phyloP scores from a whole-genome alignment of 1,284 basidiomycete species.

The Rhodotorula mucilaginosa region DNA sequence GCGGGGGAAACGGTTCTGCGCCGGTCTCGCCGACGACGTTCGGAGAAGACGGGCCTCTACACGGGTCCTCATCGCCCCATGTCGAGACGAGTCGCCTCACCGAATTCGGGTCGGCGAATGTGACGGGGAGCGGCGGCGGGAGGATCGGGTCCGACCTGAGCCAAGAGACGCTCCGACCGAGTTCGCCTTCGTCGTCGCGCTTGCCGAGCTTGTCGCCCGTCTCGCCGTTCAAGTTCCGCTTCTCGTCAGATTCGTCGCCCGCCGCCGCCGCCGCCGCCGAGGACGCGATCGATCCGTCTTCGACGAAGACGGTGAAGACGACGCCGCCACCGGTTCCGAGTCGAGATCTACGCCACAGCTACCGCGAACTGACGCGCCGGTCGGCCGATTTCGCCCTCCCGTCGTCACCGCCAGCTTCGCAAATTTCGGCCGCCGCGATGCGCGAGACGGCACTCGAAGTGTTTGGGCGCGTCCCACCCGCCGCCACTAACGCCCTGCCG shows the following conservation, averaged over 20 bases:
- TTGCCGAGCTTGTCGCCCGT: background rate
- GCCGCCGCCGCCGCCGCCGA: background rate
- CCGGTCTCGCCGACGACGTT: background rate
- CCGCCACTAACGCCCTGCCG: too few species aligned
- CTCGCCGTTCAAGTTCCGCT: slow-evolving; percentile 3
- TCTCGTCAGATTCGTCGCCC: background rate
- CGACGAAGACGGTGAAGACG: background rate
- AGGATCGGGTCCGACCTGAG: too few species aligned
- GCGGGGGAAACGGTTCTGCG: background rate
- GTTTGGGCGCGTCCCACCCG: background rate
- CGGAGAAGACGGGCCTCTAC: background rate
- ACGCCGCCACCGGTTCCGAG: too few species aligned
- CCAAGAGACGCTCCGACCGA: background rate
- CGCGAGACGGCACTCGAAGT: background rate
- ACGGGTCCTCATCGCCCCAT: background rate
- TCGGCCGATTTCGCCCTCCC: background rate
- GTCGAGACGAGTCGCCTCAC: too few species aligned
- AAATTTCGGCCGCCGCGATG: background rate
- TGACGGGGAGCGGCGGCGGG: too few species aligned
- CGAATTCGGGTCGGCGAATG: too few species aligned
- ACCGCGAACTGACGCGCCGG: background rate
- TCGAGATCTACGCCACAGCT: too few species aligned
- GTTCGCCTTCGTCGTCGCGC: background rate
- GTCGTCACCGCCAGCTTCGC: background rate
- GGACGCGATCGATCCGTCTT: background rate